A percentile compares a stretch with the other conserved stretches of the same genome.
phyloP scores from a whole-genome alignment of 257 asterid genomes.

The Scutellaria barbata region DNA sequence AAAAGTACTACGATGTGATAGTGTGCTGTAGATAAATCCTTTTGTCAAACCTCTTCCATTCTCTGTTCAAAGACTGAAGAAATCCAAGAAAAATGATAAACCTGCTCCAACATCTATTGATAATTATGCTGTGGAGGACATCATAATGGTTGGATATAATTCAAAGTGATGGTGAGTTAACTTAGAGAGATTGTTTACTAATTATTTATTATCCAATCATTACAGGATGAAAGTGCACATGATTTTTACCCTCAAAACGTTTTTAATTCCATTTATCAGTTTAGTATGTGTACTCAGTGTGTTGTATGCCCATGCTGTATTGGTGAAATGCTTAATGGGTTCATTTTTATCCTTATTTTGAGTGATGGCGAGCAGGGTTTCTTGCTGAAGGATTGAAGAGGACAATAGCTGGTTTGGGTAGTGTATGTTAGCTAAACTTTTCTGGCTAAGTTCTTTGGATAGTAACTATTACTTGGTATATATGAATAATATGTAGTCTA shows the following conservation, averaged over 20 bases:
- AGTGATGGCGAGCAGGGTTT: constrained; percentile 71
- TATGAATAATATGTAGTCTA: neutral
- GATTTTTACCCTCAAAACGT: constrained; percentile 54
- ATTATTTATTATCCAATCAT: constrained; percentile 11
- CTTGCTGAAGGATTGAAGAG: constrained; percentile 93
- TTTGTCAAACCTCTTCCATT: constrained; percentile 76
- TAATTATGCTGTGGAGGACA: constrained; percentile 40
- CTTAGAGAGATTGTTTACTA: constrained; percentile 6
- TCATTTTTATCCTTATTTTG: no score
- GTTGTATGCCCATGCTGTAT: neutral
- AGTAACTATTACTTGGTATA: constrained; percentile 7
- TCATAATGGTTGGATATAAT: constrained; percentile 43
- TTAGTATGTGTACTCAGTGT: constrained; percentile 26
- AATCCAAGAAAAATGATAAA: constrained; percentile 55
- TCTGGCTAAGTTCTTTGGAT: constrained; percentile 20
- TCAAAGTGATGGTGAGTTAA: constrained; percentile 19
- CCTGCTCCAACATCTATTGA: constrained; percentile 40
- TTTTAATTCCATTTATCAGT: no score
- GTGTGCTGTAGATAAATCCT: constrained; percentile 77
- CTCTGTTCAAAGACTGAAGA: constrained; percentile 69
- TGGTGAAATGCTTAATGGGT: constrained; percentile 11
- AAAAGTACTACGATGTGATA: constrained; percentile 71
- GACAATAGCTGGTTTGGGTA: constrained; percentile 98
- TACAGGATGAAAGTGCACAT: constrained; percentile 51
- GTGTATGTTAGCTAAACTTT: constrained; percentile 64